Percentiles rank a stretch among this genome's conserved stretches.
phyloP scores from a whole-genome alignment of 176 grass and related monocot species.

The Cocos nucifera region DNA sequence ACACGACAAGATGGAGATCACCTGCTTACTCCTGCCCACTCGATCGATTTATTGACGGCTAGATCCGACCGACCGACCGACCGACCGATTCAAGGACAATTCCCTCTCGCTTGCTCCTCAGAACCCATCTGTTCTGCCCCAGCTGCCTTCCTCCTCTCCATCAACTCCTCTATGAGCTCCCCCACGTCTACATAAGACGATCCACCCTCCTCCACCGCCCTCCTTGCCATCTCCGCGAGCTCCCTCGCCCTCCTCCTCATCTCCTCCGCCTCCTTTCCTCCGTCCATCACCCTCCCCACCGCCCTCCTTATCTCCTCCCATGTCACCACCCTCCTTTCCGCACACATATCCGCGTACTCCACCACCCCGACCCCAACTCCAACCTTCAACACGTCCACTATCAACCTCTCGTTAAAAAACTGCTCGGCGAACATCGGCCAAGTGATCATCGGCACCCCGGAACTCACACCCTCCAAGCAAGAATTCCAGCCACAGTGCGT shows the following conservation, averaged over 20 bases:
- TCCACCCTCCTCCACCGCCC: not conserved
- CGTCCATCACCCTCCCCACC: not conserved
- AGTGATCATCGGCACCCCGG: constrained; percentile 27
- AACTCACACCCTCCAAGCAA: constrained; percentile 8
- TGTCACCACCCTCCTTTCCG: not conserved
- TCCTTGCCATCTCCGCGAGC: constrained; percentile 3
- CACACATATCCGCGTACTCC: accelerated
- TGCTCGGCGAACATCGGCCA: constrained; percentile 26
- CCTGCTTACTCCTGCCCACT: too few relatives aligned
- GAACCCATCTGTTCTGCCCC: too few relatives aligned
- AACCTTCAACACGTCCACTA: constrained; percentile 17
- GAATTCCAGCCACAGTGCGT: constrained; percentile 47
- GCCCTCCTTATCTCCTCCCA: not conserved
- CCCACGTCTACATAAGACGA: not conserved
- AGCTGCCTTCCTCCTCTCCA: not conserved
- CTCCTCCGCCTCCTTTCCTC: constrained; percentile 1
- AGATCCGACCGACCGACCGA: too few relatives aligned
- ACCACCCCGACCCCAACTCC: constrained; percentile 5
- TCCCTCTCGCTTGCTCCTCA: too few relatives aligned
- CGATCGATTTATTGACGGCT: too few relatives aligned
- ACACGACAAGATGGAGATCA: too few relatives aligned
- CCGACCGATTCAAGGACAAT: too few relatives aligned
- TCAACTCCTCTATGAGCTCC: not conserved
- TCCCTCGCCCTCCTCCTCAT: not conserved
- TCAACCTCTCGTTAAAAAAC: constrained; percentile 30